Evolutionary conservation across 2,329 filamentous ascomycete species (phyloP).

Genomic region (Pyrenochaeta sp.): DNA sequence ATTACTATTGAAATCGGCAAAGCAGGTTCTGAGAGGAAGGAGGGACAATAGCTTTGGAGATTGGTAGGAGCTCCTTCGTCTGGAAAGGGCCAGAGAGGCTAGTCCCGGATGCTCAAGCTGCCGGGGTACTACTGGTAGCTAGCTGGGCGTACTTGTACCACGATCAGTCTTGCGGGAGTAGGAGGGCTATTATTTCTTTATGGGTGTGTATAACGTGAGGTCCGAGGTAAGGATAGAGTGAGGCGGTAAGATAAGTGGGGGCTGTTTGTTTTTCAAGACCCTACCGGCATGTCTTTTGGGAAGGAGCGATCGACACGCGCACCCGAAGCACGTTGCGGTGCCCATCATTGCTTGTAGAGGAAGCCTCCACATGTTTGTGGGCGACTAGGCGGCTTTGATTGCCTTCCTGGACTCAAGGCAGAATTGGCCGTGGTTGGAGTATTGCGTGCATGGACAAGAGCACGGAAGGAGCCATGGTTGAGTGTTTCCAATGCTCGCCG

Average conservation of each 20-base stretch:
- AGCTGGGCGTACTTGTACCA: background rate
- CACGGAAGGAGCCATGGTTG: constrained; percentile 1
- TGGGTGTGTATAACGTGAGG: background rate
- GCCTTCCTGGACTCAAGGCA: background rate
- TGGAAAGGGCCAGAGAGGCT: too few species aligned
- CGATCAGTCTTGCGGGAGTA: background rate
- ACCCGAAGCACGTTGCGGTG: background rate
- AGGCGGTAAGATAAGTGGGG: constrained; percentile 1
- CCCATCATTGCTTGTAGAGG: constrained; percentile 14
- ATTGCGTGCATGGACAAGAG: constrained; percentile 1
- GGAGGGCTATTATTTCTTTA: background rate
- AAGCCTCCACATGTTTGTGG: constrained; percentile 5
- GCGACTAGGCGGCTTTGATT: constrained; percentile 13
- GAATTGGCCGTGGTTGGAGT: constrained; percentile 6
- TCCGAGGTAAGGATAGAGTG: background rate
- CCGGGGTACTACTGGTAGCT: background rate
- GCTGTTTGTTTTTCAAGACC: background rate
- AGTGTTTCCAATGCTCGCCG: background rate
- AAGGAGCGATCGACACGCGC: constrained; percentile 7
- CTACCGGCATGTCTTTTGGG: background rate
- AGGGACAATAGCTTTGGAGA: background rate
- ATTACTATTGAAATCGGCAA: background rate
- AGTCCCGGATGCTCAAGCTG: background rate
- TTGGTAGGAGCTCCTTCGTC: background rate
- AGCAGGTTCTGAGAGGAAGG: background rate